A percentile compares a stretch with the other conserved stretches of the same genome.
These are phyloP conservation scores for Psophocarpus tetragonolobus DNA, from an alignment of 306 rosid genomes.

Conservation along the genomic window DNA sequence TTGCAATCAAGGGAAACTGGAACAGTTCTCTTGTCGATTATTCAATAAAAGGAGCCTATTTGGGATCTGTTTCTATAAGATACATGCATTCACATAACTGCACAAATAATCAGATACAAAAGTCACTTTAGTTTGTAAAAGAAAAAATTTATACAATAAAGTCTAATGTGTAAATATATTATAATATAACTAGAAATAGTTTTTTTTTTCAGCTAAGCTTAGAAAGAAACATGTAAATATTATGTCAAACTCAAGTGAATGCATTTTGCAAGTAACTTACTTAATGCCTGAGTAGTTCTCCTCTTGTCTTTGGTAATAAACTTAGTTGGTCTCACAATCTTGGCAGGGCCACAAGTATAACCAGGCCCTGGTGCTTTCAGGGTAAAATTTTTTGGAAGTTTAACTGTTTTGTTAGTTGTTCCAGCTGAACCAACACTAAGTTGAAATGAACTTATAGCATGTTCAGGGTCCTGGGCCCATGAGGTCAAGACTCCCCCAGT, in stretches of 20 bases:
- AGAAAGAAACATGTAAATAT: neutral
- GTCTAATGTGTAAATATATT: neutral
- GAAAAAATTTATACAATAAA: neutral
- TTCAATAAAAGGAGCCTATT: neutral
- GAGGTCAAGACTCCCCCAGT: conserved; percentile 74
- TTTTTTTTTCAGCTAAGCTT: neutral
- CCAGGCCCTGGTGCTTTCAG: conserved; percentile 79
- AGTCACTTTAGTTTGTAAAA: neutral
- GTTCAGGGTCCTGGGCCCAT: conserved; percentile 69
- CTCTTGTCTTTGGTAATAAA: conserved; percentile 67
- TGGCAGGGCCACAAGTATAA: conserved; percentile 75
- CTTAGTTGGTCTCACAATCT: conserved; percentile 57
- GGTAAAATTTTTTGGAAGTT: conserved; percentile 68
- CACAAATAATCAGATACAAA: neutral
- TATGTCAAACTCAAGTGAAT: neutral
- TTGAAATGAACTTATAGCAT: conserved; percentile 75
- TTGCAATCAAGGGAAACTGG: neutral
- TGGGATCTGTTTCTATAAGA: neutral
- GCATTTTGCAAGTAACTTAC: conserved; percentile 53
- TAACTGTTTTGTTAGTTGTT: conserved; percentile 77
- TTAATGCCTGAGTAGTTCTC: conserved; percentile 76
- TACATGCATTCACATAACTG: neutral
- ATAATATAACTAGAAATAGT: neutral
- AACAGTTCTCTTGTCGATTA: neutral
- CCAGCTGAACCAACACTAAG: conserved; percentile 81